phyloP scores from a whole-genome alignment of 2,329 filamentous ascomycete genomes.

The Monilinia fructicola region DNA sequence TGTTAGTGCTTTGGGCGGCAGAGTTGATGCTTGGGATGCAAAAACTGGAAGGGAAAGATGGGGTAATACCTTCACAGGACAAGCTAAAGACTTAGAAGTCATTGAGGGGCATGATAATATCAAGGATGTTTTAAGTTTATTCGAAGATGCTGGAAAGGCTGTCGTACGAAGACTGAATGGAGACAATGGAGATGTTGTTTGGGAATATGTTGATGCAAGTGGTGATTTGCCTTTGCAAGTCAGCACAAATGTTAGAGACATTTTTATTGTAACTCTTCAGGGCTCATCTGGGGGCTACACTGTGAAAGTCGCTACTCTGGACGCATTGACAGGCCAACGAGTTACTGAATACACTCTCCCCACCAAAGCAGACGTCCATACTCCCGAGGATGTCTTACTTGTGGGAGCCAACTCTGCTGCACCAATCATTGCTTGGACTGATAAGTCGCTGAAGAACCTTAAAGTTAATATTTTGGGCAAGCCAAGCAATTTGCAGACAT shows the following conservation, averaged over 20 bases:
- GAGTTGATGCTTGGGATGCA: conserved; percentile 80
- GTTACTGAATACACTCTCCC: conserved; percentile 69
- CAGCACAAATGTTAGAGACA: conserved; percentile 65
- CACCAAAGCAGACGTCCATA: conserved; percentile 71
- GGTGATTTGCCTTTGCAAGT: conserved; percentile 72
- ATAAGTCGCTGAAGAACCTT: conserved; percentile 59
- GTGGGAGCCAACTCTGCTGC: conserved; percentile 75
- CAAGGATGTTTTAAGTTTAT: conserved; percentile 73
- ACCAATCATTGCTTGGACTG: conserved; percentile 74
- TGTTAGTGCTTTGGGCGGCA: conserved; percentile 67
- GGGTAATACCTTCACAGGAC: conserved; percentile 61
- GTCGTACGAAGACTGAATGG: conserved; percentile 72
- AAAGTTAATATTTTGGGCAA: conserved; percentile 70
- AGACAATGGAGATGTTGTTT: conserved; percentile 68
- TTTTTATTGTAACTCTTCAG: conserved; percentile 78
- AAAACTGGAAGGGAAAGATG: conserved; percentile 77
- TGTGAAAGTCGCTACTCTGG: conserved; percentile 72
- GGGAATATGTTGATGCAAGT: conserved; percentile 71
- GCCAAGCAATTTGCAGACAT: conserved; percentile 53
- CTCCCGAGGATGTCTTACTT: conserved; percentile 65
- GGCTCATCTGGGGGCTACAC: conserved; percentile 67
- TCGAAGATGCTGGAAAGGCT: conserved; percentile 54
- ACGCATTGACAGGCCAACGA: conserved; percentile 70
- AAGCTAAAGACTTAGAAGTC: conserved; percentile 71
- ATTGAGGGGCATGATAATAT: conserved; percentile 57